Evolutionary conservation across 257 asterid genomes (phyloP), one percentile per base, ranked within the genome.

Genomic region (Plectranthus barbatus): DNA sequence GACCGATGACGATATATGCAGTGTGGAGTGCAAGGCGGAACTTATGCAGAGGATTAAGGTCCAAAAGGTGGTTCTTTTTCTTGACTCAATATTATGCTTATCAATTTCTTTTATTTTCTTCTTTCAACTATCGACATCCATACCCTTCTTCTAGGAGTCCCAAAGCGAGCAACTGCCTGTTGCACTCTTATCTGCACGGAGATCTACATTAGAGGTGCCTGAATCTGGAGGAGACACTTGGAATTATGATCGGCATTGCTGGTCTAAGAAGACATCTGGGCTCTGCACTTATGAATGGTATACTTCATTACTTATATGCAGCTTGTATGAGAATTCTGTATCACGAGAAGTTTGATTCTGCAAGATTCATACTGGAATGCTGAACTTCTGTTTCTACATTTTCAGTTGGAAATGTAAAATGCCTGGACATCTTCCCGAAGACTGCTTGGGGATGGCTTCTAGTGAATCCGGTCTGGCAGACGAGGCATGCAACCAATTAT

Each of bases 361-460:
- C 42, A 50, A 42, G 31, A 26, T 7, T 29, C 33, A 39, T 49
- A 52, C 41, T 19, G 23, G 37, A 41, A 29, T 26, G 31, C 31
- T 12, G 14, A 4, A 51, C 47, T 50, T 68, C 60, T 62, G 20
- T 48, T 31, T 7, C 33, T 33, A 66, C 53, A 24, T 34, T 69
- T 83, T 78, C 77, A 87, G 97, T 70, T 85, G 96, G 93, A 90
- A 90, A 75, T 90, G 96, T 64, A 78, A 68, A 63, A 87, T 81
- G 76, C 91, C 96, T 56, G 96, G 97, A 61, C 97, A 90, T 78
- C 93, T 90, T 65, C 83, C 96, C 10, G 90, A 85, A 75, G 97
- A 90, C 81, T 90, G 97, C 74, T 67, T 87, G 82, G 86, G 71
- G 70, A 60, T 24, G 63, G 52, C 74, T 21, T 75, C 94, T 44